Evolutionary conservation across 176 grass and related monocot genomes (phyloP).

Genomic region (Aegilops speltoides): DNA sequence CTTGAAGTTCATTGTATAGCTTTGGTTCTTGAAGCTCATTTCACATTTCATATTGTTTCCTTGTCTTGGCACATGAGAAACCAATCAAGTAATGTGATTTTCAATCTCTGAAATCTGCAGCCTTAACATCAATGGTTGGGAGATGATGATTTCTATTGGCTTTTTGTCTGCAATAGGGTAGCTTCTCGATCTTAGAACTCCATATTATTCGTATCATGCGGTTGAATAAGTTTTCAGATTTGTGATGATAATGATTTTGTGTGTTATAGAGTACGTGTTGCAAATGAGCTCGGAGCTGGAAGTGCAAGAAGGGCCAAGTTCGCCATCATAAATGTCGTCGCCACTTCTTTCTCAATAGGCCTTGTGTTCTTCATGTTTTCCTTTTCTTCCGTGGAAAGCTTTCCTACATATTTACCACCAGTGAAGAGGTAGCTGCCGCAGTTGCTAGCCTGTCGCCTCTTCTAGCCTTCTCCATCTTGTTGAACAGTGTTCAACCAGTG

Average conservation of each 20-base stretch:
- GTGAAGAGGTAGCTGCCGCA: conserved; percentile 42
- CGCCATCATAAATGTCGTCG: conserved; percentile 56
- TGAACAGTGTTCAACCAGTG: conserved; percentile 92
- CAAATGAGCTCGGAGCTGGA: conserved; percentile 91
- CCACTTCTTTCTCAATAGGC: conserved; percentile 53
- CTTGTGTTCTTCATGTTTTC: conserved; percentile 60
- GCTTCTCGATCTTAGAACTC: not conserved
- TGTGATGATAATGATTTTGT: not conserved
- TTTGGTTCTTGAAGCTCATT: not conserved
- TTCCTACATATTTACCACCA: conserved; percentile 79
- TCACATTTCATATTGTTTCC: not conserved
- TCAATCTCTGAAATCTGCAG: conserved; percentile 37
- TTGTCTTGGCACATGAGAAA: not conserved
- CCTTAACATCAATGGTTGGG: conserved; percentile 98
- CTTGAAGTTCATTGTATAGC: too few species aligned
- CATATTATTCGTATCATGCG: not conserved
- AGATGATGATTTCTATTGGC: conserved; percentile 87
- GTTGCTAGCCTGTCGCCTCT: conserved; percentile 68
- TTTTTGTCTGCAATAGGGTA: conserved; percentile 78
- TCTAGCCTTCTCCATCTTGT: conserved; percentile 76
- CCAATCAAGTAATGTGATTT: not conserved
- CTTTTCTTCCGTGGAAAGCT: conserved; percentile 58
- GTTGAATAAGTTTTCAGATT: not conserved
- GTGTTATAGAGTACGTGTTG: conserved; percentile 56
- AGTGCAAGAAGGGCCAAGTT: conserved; percentile 65